A percentile compares a stretch with the other conserved stretches of the same genome.
Evolutionary conservation across 2,329 filamentous ascomycete species (phyloP).

Genomic region (Aspergillus pseudonomiae): DNA sequence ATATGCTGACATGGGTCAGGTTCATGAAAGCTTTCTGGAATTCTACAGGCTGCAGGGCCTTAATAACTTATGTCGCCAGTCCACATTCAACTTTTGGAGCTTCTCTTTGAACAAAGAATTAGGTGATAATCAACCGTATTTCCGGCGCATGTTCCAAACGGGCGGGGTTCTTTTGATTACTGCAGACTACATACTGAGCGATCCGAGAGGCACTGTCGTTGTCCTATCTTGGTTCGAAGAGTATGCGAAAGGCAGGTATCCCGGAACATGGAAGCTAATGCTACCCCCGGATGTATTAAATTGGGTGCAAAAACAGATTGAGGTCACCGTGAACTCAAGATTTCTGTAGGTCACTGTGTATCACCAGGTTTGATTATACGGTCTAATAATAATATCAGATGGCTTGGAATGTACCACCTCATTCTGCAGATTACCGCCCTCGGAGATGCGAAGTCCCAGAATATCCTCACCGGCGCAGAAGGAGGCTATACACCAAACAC

Average conservation of each 20-base stretch:
- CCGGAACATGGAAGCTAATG: constrained; percentile 42
- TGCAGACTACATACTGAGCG: constrained; percentile 41
- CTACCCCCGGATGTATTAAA: constrained; percentile 40
- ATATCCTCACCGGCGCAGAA: constrained; percentile 26
- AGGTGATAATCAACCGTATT: constrained; percentile 25
- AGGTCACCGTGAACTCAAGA: constrained; percentile 16
- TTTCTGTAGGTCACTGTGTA: constrained; percentile 22
- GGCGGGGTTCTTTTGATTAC: constrained; percentile 45
- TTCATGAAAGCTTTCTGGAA: constrained; percentile 39
- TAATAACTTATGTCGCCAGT: constrained; percentile 23
- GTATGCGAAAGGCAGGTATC: constrained; percentile 23
- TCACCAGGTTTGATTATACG: not conserved
- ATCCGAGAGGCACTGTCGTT: constrained; percentile 32
- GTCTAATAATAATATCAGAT: constrained; percentile 16
- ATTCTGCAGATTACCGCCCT: constrained; percentile 26
- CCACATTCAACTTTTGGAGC: constrained; percentile 39
- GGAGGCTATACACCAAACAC: constrained; percentile 28
- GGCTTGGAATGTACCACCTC: constrained; percentile 30
- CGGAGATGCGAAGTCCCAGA: not conserved
- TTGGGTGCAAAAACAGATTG: constrained; percentile 35
- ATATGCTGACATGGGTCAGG: constrained; percentile 28
- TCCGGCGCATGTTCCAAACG: constrained; percentile 42
- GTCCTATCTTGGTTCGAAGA: constrained; percentile 43
- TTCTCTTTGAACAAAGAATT: constrained; percentile 31
- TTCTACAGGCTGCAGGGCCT: constrained; percentile 35